Percentiles rank a stretch among this genome's conserved stretches.
Evolutionary conservation across 768 basidiomycete species (phyloP).

Genomic region (Nidula microcarpa): DNA sequence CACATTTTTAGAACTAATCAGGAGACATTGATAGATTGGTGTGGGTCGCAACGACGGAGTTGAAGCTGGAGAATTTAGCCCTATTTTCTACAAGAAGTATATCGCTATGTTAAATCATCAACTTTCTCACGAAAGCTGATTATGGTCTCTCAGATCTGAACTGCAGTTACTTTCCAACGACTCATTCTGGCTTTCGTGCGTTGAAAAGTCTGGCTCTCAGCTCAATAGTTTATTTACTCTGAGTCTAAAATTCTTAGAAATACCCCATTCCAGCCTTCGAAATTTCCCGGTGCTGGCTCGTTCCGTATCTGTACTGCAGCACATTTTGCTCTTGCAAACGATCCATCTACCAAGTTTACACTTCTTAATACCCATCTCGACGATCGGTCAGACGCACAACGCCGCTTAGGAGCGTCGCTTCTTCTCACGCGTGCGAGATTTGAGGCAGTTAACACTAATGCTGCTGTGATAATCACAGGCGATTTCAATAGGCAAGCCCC

Average conservation of each 20-base stretch:
- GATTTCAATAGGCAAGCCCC: slow-evolving; percentile 46
- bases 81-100: slow-evolving; percentile 57
- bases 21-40: slow-evolving; percentile 34
- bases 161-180: slow-evolving; percentile 37
- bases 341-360: slow-evolving; percentile 24
- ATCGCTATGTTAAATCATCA: background rate
- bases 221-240: background rate
- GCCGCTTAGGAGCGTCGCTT: slow-evolving; percentile 48
- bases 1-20: too few species aligned
- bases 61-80: slow-evolving; percentile 54
- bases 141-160: slow-evolving; percentile 16
- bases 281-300: slow-evolving; percentile 48
- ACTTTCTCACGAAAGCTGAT: too few species aligned
- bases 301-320: slow-evolving; percentile 45
- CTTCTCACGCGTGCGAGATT: slow-evolving; percentile 45
- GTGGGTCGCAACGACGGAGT: slow-evolving; percentile 62
- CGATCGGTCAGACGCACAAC: slow-evolving; percentile 48
- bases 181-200: slow-evolving; percentile 57
- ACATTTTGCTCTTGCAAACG: slow-evolving; percentile 24
- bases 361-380: slow-evolving; percentile 55
- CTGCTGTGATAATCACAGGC: slow-evolving; percentile 45
- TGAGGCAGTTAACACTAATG: slow-evolving; percentile 35
- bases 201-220: background rate
- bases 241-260: slow-evolving; percentile 18
- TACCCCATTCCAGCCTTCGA: slow-evolving; percentile 45